Base-by-base conservation (phyloP, 768 basidiomycete species). In the Trametes maxima region DNA sequence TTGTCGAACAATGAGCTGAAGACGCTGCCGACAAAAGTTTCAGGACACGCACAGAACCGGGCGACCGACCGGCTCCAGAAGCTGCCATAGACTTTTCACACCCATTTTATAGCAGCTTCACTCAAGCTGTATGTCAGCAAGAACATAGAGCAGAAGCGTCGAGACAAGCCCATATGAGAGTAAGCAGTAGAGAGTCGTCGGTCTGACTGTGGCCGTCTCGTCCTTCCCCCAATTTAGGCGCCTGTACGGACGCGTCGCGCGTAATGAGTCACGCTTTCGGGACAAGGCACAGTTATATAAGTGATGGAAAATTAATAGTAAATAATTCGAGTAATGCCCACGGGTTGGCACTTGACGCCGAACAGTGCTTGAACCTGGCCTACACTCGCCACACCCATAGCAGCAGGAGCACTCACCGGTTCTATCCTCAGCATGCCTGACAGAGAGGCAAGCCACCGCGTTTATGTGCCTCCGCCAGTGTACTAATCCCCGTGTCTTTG, bases 81-180 rank as follows among this genome's bases (percentile, higher is more conserved):
- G 85, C 63, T 82, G 89, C 96, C 96, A 99, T 66, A 99, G 78
- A 33, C 93, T 94, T 75, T 98, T 95, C 53, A 98, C 95, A 85
- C 96, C 96, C 96, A 98, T 95, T 6, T 28, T 59, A n/a, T 5
- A 12, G 37, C 33, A 16, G 12, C 1, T 21, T 48, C 40, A 16
- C 13, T 37, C 22, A 24, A 37, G 16, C 51, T 13, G 35, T 11
- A 37, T n/a, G 21, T 8, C 48, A 39, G 44, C 4, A 36, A 36
- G 39, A 43, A 42, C 57, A 48, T n/a, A n/a, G 12, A 14, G 22
- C 5, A 25, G 35, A 22, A 16, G 4, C 42, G 22, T 1, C 22
- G 12, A 28, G 47, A 24, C 54, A 47, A 53, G 36, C 53, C 39
- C 57, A 64, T 63, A 42, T 64, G 53, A 28, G 58, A 49, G 55